Conservation (phyloP, 805 yeast species). For the Starmerella geochares region DNA sequence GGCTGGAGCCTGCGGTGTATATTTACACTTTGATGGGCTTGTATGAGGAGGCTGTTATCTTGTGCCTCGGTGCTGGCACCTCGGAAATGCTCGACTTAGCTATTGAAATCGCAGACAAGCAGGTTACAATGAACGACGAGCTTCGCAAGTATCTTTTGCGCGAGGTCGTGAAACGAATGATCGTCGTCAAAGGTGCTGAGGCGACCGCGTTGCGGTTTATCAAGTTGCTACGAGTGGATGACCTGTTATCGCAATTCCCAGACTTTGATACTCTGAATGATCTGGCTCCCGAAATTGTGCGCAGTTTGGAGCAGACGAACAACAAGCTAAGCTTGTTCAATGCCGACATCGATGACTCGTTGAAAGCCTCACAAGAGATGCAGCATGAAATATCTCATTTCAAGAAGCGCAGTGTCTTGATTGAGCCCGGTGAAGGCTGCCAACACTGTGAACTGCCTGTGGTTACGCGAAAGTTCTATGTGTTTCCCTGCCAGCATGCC, state of each 20-base stretch:
- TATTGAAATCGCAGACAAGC: slow-evolving; percentile 44
- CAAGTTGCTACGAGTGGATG: slow-evolving; percentile 49
- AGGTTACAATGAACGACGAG: slow-evolving; percentile 6
- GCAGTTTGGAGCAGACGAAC: slow-evolving; percentile 67
- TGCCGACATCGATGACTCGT: slow-evolving; percentile 64
- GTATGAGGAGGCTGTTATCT: slow-evolving; percentile 67
- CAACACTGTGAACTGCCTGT: slow-evolving; percentile 57
- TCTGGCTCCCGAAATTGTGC: slow-evolving; percentile 72
- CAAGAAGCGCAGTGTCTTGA: slow-evolving; percentile 46
- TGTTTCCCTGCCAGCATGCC: slow-evolving; percentile 83
- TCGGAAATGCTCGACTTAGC: slow-evolving; percentile 48
- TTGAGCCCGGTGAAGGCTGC: slow-evolving; percentile 82
- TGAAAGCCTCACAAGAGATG: slow-evolving; percentile 49
- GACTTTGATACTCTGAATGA: slow-evolving; percentile 72
- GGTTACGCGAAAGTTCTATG: slow-evolving; percentile 59
- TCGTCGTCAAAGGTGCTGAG: slow-evolving; percentile 28
- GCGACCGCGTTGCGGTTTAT: slow-evolving; percentile 25
- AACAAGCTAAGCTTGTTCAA: slow-evolving; percentile 53
- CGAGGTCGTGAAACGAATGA: slow-evolving; percentile 43
- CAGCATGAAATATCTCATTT: slow-evolving; percentile 46
- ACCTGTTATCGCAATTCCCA: slow-evolving; percentile 73
- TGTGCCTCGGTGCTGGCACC: slow-evolving; percentile 48
- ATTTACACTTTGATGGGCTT: slow-evolving; percentile 59
- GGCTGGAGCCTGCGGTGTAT: slow-evolving; percentile 56
- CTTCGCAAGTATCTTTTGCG: slow-evolving; percentile 65